Percentiles rank a stretch among this genome's conserved stretches.
These are phyloP conservation scores for Chaetomium sp. DNA, from an alignment of 2,329 filamentous ascomycete genomes.

Conservation along the genomic window DNA sequence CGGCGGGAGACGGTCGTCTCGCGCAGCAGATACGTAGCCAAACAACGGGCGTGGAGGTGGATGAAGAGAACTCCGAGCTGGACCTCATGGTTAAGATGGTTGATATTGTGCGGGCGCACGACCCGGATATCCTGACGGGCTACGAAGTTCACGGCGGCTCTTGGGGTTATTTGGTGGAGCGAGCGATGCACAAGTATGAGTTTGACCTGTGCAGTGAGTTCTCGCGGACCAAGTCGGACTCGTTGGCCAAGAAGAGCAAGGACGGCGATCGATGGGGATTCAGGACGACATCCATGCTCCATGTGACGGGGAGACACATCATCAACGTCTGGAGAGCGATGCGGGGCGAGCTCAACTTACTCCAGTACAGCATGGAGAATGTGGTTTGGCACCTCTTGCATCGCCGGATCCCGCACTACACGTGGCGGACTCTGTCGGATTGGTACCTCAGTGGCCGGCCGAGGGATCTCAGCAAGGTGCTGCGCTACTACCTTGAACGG, in stretches of 20 bases:
- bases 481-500: constrained; percentile 71
- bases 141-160: constrained; percentile 91
- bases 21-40: constrained; percentile 57
- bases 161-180: constrained; percentile 93
- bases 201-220: constrained; percentile 88
- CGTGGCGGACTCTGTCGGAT: constrained; percentile 66
- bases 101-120: constrained; percentile 73
- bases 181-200: constrained; percentile 78
- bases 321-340: constrained; percentile 98
- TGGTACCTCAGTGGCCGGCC: constrained; percentile 72
- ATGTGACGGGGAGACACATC: constrained; percentile 88
- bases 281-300: constrained; percentile 85
- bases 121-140: constrained; percentile 89
- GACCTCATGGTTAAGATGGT: constrained; percentile 81
- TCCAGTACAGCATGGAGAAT: constrained; percentile 96
- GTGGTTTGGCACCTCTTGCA: constrained; percentile 88
- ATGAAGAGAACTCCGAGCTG: constrained; percentile 72
- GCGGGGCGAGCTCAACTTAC: constrained; percentile 81
- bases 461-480: constrained; percentile 63
- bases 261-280: constrained; percentile 89
- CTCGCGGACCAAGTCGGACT: constrained; percentile 78
- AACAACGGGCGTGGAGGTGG: constrained; percentile 50
- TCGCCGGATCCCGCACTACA: constrained; percentile 80
- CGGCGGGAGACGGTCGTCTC: constrained; percentile 49
- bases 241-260: constrained; percentile 77